Evolutionary conservation across 2,329 filamentous ascomycete species (phyloP), one percentile per base, ranked within the genome.

Genomic region (Sphaerulina musiva): DNA sequence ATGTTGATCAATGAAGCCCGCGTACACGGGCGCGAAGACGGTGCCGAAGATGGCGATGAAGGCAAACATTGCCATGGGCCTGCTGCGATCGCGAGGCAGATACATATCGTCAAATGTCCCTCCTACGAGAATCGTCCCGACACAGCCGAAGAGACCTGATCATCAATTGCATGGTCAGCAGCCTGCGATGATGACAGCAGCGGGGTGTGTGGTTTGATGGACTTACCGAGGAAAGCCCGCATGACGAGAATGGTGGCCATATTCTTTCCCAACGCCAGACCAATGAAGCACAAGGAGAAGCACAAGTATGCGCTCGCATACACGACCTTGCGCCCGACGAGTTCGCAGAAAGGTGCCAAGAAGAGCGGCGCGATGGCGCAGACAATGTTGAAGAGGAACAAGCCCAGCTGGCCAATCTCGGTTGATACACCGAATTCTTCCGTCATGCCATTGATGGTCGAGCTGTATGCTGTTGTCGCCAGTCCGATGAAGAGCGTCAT

Each of bases 401-500:
- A 68, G 55, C 76, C 76, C 5, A 79, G 62, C 61, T 79, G 71
- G 32, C 76, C 76, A 4, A 77, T 63, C 50, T 74, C 70, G 0
- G 64, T 65, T 0, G 71, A 70, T 2, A 72, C 69, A 23, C 73
- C 70, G 6, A 79, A 64, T 0, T 79, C 77, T 34, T 63, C 60
- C 10, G 64, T 67, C 77, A 79, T 79, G 50, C 64, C 67, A 50
- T 64, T 62, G 59, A 79, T 76, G 42, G 76, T 76, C 20, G 75
- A 76, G 50, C 72, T 76, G 68, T 79, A 79, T 9, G 76, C 75
- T 3, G 77, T 79, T 5, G 77, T 79, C n/a, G 77, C 76, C 11
- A 78, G 70, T 64, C 77, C 77, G 54, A 79, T 78, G 66, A 78
- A 79, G 7, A 79, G 69, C 1, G 76, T 78, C 76, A 79, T 79